Evolutionary conservation across 352 stramenopile genomes (phyloP), one percentile per base, ranked within the genome.

Genomic region (Globisporangium echinulatum): DNA sequence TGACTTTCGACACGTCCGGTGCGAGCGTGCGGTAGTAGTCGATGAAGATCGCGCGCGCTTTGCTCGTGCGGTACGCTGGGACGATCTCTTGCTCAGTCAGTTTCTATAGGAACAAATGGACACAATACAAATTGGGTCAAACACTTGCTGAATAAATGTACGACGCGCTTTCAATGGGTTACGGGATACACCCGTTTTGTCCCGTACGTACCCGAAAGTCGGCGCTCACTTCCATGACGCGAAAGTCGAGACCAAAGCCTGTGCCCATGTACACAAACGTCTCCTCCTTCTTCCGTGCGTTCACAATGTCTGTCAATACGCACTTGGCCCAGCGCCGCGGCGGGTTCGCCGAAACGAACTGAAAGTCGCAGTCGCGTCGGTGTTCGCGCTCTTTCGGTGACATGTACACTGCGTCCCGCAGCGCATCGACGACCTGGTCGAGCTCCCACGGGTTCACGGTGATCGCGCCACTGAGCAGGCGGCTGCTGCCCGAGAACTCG

Each of bases 11-110:
- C 7, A 88, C 79, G 59, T 98, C 96, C 7, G 89, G 90, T 8
- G 98, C 85, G 19, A 99, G 87, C 2, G 97, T 99, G 54, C 97
- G 96, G 54, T 98, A 98, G 63, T 99, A 99, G 67, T 99, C 97
- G 25, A 99, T 75, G 58, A 99, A 92, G 64, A 99, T 98, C 3
- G 98, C 81, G 8, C 94, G 82, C 5, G 77, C 81, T 11, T 73
- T 82, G 70, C 82, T 92, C 7, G 78, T 84, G 7, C 74, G 70
- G 60, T 92, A 94, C 3, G 62, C 61, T n/a, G 77, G 76, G 2
- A 72, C 62, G 52, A 91, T 67, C 40, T 88, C 74, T 25, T 82
- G 67, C n/a, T 86, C 74, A 0, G 77, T 86, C 0, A 94, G 60
- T 80, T 88, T 91, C 79, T 89, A 56, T 25, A 47, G 11, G 3